These are phyloP conservation scores for Hymenoscyphus fructigenus DNA, from an alignment of 2,329 filamentous ascomycete genomes.

Conservation along the genomic window DNA sequence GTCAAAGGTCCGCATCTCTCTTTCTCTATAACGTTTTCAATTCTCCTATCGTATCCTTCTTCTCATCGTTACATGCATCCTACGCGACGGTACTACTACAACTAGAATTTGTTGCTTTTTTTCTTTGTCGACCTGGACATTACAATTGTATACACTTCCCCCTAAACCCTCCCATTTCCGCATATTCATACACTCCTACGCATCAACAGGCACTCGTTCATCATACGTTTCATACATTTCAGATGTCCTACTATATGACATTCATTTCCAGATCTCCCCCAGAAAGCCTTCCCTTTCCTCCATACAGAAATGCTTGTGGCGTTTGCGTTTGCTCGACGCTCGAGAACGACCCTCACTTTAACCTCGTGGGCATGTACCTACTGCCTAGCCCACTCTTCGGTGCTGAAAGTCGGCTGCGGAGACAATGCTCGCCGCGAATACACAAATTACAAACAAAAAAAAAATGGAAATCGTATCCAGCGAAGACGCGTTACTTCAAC, in stretches of 20 bases:
- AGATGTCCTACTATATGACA: slow-evolving; percentile 32
- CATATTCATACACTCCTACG: slow-evolving; percentile 3
- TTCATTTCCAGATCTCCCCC: slow-evolving; percentile 24
- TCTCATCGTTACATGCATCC: slow-evolving; percentile 1
- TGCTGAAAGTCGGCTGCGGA: slow-evolving; percentile 65
- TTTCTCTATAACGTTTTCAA: neutral
- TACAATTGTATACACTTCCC: neutral
- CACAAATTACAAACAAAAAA: slow-evolving; percentile 32
- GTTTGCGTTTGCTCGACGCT: slow-evolving; percentile 62
- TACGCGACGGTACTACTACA: neutral
- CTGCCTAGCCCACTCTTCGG: slow-evolving; percentile 60
- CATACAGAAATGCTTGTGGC: slow-evolving; percentile 25
- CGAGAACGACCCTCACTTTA: slow-evolving; percentile 64
- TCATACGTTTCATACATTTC: slow-evolving; percentile 31
- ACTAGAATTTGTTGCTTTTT: neutral
- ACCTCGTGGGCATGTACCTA: slow-evolving; percentile 58
- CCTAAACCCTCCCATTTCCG: neutral
- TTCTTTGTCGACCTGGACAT: neutral
- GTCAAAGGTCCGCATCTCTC: neutral
- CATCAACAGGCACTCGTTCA: slow-evolving; percentile 13
- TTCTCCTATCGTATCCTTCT: neutral
- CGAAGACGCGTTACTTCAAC: slow-evolving; percentile 12
- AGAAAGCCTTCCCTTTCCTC: slow-evolving; percentile 18
- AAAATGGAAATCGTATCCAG: slow-evolving; percentile 28
- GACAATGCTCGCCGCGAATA: slow-evolving; percentile 52